Percentiles rank a stretch among this genome's conserved stretches.
Evolutionary conservation across 2,329 filamentous ascomycete species (phyloP).

Genomic region (Fusarium duplospermum): DNA sequence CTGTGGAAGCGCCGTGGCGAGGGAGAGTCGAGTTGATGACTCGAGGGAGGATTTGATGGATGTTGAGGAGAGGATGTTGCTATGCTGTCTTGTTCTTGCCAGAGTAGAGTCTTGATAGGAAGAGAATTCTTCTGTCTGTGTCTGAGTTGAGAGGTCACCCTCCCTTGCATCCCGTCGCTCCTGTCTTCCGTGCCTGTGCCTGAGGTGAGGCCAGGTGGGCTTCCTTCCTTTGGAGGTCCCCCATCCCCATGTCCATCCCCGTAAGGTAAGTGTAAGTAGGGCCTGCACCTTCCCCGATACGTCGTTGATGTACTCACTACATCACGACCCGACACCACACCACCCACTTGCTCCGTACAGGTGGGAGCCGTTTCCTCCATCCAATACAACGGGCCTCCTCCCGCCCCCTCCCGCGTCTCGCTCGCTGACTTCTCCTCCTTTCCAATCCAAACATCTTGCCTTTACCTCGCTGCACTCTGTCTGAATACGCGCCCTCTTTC

Average conservation of each 20-base stretch:
- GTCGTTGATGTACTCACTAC: conserved; percentile 17
- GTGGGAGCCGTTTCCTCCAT: not conserved
- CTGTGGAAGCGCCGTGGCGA: not conserved
- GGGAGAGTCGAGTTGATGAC: conserved; percentile 7
- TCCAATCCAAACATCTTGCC: conserved; percentile 4
- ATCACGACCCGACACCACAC: not conserved
- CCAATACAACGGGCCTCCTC: conserved; percentile 33
- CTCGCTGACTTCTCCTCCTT: conserved; percentile 12
- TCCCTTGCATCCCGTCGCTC: conserved; percentile 32
- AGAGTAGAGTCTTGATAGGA: not conserved
- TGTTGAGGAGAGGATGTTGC: conserved; percentile 28
- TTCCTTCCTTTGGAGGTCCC: conserved; percentile 17
- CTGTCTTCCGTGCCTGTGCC: conserved; percentile 23
- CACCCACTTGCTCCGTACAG: conserved; percentile 7
- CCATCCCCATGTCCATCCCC: conserved; percentile 1
- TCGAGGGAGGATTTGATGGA: conserved; percentile 25
- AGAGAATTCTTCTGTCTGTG: not conserved
- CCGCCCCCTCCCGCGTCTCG: conserved; percentile 26
- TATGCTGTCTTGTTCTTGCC: not conserved
- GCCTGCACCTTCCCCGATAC: conserved; percentile 26
- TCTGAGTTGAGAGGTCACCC: not conserved
- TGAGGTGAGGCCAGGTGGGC: not conserved
- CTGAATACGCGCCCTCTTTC: conserved; percentile 20
- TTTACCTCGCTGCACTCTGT: conserved; percentile 10
- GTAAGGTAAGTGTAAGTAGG: conserved; percentile 9